phyloP scores from a whole-genome alignment of 768 basidiomycete genomes.

The Psilocybe subaeruginosa region DNA sequence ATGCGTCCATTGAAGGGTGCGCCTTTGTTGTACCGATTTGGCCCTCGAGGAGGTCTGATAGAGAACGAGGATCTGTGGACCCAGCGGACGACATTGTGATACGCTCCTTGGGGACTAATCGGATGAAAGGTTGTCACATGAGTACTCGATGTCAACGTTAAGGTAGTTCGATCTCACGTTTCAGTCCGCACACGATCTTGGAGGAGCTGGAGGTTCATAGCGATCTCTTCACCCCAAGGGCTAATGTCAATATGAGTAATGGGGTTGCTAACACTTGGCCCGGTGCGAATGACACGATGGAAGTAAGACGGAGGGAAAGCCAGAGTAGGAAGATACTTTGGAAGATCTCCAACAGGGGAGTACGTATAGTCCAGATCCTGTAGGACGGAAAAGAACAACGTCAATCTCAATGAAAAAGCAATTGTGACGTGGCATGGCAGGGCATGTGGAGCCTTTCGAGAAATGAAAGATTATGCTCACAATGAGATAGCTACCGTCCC shows the following conservation, averaged over 20 bases:
- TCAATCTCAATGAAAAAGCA: constrained; percentile 16
- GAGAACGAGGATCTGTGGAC: constrained; percentile 79
- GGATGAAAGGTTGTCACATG: constrained; percentile 8
- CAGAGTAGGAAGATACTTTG: constrained; percentile 77
- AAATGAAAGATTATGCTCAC: constrained; percentile 48
- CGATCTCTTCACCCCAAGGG: constrained; percentile 82
- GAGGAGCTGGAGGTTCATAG: constrained; percentile 70
- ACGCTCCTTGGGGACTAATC: constrained; percentile 72
- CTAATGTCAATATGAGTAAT: constrained; percentile 74
- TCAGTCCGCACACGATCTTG: constrained; percentile 80
- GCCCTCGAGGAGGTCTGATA: constrained; percentile 51
- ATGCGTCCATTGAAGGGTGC: constrained; percentile 33
- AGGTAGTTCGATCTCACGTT: constrained; percentile 58
- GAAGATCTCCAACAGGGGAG: constrained; percentile 74
- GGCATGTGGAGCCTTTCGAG: not conserved
- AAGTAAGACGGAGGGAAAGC: constrained; percentile 90
- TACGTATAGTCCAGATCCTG: constrained; percentile 89
- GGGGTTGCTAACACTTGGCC: constrained; percentile 54
- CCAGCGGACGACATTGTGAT: constrained; percentile 86
- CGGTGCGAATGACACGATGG: constrained; percentile 79
- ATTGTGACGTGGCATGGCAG: constrained; percentile 4
- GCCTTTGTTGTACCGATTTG: constrained; percentile 32
- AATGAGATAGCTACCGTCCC: constrained; percentile 89
- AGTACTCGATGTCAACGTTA: constrained; percentile 6
- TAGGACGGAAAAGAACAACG: constrained; percentile 5